Evolutionary conservation across 1,139 yeast species (phyloP), one percentile per base, ranked within the genome.

Genomic region (Arxiozyma bovina): DNA sequence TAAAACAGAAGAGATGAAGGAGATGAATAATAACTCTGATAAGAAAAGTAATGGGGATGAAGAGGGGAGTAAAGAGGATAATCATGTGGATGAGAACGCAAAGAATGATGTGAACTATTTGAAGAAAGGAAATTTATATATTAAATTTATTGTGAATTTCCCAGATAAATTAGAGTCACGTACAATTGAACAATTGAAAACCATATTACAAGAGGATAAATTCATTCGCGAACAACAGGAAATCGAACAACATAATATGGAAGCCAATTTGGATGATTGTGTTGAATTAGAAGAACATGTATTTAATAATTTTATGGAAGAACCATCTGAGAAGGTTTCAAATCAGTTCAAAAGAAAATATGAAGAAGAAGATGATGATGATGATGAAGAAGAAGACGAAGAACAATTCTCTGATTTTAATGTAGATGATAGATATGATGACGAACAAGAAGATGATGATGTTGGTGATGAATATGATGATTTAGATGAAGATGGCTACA

Each of bases 211-310:
- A 20, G 51, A 55, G 20, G 68, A 65, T 47, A 54, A 54, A 9
- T 55, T 50, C 52, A 50, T 60, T n/a, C 53, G 53, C 50, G 49
- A 50, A 18, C 58, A 59, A 50, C 43, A 54, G 12, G 43, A 51
- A 11, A 47, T 53, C 4, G 57, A 59, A 43, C 55, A 56, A 23
- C 51, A 52, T 15, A 52, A 25, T 9, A 51, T 52, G 41, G 52
- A 56, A 22, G 40, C 55, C 18, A 52, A 54, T 18, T 21, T 61
- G 40, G 62, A 57, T 30, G 63, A 60, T 50, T 56, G 57, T 25
- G 50, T 55, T 1, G 61, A 58, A 48, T 51, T 62, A 23, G 70
- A 66, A 47, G 70, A 65, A 45, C 67, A 64, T 47, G 65, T 63
- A 0, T 52, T 66, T 41, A 64, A 43, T 30, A 48, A 51, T 34